Evolutionary conservation across 164 flowering plant genomes (phyloP).

Genomic region (Cinnamomum micranthum): DNA sequence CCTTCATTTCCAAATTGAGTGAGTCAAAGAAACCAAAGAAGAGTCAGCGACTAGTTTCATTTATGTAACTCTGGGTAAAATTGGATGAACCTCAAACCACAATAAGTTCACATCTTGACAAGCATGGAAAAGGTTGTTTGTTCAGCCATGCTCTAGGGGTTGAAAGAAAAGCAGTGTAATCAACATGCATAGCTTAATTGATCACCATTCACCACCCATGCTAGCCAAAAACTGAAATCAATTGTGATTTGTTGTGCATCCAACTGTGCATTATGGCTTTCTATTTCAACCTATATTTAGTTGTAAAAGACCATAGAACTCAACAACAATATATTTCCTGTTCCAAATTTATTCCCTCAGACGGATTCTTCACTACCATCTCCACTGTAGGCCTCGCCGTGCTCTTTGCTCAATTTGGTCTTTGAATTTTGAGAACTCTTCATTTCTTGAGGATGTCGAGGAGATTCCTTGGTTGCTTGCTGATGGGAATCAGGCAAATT

Average conservation of each 20-base stretch:
- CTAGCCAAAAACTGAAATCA: neutral
- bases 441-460: neutral
- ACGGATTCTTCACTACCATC: conserved; percentile 48
- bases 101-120: neutral
- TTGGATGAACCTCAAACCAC: neutral
- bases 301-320: neutral
- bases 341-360: conserved; percentile 13
- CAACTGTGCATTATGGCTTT: neutral
- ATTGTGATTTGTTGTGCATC: neutral
- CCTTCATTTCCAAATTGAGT: no score
- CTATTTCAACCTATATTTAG: neutral
- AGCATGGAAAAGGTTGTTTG: no score
- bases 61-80: neutral
- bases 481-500: conserved; percentile 41
- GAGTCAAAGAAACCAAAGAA: no score
- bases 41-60: neutral
- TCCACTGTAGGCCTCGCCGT: conserved; percentile 37
- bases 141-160: no score
- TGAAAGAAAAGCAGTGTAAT: no score
- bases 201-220: neutral
- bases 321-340: neutral
- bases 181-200: neutral
- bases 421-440: conserved; percentile 40
- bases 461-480: conserved; percentile 26
- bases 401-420: conserved; percentile 68